Percentiles rank a stretch among this genome's conserved stretches.
Conservation (phyloP, 495 filamentous ascomycete species). For the Wilcoxina mikolae region DNA sequence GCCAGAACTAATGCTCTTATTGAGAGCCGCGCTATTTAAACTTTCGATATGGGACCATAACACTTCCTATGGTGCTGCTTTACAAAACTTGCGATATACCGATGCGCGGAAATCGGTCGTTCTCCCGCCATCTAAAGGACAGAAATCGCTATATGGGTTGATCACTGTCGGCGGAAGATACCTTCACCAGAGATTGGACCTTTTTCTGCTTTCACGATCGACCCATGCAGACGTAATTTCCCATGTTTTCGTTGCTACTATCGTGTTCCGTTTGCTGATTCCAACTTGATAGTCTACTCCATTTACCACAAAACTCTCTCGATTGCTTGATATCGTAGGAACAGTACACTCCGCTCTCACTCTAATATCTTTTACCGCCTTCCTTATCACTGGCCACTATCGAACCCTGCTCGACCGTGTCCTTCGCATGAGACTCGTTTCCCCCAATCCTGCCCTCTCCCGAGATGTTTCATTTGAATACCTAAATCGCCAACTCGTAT, state of each 20-base stretch:
- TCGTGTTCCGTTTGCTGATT: background rate
- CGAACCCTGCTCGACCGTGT: slow-evolving; percentile 79
- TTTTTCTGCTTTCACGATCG: slow-evolving; percentile 24
- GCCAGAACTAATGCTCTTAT: slow-evolving; percentile 60
- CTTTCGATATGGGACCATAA: slow-evolving; percentile 92
- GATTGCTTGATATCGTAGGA: slow-evolving; percentile 51
- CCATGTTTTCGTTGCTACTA: background rate
- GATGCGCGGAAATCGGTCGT: slow-evolving; percentile 60
- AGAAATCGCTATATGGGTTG: slow-evolving; percentile 72
- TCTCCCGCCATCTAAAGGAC: slow-evolving; percentile 52
- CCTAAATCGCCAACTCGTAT: slow-evolving; percentile 90
- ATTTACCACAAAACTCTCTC: slow-evolving; percentile 32
- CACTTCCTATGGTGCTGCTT: slow-evolving; percentile 80
- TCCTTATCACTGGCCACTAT: slow-evolving; percentile 79
- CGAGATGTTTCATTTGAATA: slow-evolving; percentile 95
- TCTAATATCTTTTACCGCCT: slow-evolving; percentile 73
- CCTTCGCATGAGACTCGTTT: slow-evolving; percentile 69
- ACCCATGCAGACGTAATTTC: slow-evolving; percentile 21
- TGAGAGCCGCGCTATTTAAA: slow-evolving; percentile 79
- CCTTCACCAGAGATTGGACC: slow-evolving; percentile 20
- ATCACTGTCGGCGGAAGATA: slow-evolving; percentile 80
- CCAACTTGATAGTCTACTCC: slow-evolving; percentile 21
- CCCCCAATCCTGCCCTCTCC: slow-evolving; percentile 64
- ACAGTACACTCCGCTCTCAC: slow-evolving; percentile 64
- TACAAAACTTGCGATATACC: slow-evolving; percentile 80